Conservation (phyloP, 768 basidiomycete genomes). For the Leccinum boreale region DNA sequence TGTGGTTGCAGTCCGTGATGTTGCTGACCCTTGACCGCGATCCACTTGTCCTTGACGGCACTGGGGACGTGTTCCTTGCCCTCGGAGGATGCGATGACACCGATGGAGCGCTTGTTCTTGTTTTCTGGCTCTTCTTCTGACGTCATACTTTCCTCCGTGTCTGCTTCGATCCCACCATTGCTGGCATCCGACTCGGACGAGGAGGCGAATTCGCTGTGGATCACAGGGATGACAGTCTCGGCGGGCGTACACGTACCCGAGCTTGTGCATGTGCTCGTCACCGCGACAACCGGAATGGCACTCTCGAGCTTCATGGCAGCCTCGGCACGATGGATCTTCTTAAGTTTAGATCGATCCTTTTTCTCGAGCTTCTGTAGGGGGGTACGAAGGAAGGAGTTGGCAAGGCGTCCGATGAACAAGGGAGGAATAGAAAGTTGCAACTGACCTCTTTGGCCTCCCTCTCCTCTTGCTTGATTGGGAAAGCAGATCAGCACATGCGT, state of each 20-base stretch:
- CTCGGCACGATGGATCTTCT: conserved; percentile 41
- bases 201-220: conserved; percentile 35
- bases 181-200: conserved; percentile 59
- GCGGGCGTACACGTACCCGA: conserved; percentile 6
- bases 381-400: neutral
- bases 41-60: conserved; percentile 66
- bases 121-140: conserved; percentile 66
- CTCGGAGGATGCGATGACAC: conserved; percentile 15
- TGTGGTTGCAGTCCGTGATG: conserved; percentile 1
- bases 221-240: conserved; percentile 20
- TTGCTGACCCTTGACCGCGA: conserved; percentile 59
- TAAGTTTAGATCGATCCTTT: conserved; percentile 55
- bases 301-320: conserved; percentile 29
- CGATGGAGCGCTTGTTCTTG: conserved; percentile 1
- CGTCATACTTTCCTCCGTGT: conserved; percentile 72
- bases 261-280: conserved; percentile 7
- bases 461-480: conserved; percentile 37
- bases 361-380: conserved; percentile 48
- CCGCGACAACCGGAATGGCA: neutral
- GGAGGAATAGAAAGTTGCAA: neutral
- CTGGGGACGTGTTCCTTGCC: conserved; percentile 21
- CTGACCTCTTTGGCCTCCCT: conserved; percentile 47
- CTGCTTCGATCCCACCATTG: conserved; percentile 63
- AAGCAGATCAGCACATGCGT: conserved; percentile 19
- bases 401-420: neutral